These are phyloP conservation scores for Dendrocalamus sinicus DNA, from an alignment of 176 grass and related monocot species.

Conservation along the genomic window DNA sequence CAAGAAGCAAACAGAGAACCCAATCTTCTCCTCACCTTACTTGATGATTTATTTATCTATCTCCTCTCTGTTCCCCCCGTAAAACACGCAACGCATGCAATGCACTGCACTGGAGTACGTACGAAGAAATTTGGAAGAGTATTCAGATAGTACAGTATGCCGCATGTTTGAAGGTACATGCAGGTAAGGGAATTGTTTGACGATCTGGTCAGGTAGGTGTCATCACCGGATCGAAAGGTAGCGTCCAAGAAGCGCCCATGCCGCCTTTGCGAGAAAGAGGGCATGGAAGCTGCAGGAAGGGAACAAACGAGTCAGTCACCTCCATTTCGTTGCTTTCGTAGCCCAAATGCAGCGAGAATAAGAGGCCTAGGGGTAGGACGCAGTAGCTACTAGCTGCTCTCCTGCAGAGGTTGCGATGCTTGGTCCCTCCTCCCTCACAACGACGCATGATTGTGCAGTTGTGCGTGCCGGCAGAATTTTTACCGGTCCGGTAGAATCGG, in stretches of 20 bases:
- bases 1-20: not conserved
- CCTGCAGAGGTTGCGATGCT: not conserved
- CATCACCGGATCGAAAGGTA: not conserved
- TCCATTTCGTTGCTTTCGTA: slow-evolving; percentile 46
- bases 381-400: not conserved
- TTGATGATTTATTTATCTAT: not conserved
- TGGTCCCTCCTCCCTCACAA: not conserved
- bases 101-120: no score
- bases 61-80: not conserved
- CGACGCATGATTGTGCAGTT: not conserved
- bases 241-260: slow-evolving; percentile 42
- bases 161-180: not conserved
- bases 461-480: not conserved
- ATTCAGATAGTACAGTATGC: not conserved
- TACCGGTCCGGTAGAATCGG: no score
- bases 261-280: not conserved
- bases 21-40: slow-evolving; percentile 2
- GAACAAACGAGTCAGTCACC: slow-evolving; percentile 45
- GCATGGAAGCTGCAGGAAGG: slow-evolving; percentile 32
- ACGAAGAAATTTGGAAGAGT: not conserved
- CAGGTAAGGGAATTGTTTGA: not conserved
- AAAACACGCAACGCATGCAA: slow-evolving; percentile 25
- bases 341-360: not conserved
- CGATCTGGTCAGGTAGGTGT: not conserved
- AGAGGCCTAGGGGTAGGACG: not conserved